Percentiles rank a stretch among this genome's conserved stretches.
These are phyloP conservation scores for Monosporozyma solicola DNA, from an alignment of 805 yeast species.

Conservation along the genomic window DNA sequence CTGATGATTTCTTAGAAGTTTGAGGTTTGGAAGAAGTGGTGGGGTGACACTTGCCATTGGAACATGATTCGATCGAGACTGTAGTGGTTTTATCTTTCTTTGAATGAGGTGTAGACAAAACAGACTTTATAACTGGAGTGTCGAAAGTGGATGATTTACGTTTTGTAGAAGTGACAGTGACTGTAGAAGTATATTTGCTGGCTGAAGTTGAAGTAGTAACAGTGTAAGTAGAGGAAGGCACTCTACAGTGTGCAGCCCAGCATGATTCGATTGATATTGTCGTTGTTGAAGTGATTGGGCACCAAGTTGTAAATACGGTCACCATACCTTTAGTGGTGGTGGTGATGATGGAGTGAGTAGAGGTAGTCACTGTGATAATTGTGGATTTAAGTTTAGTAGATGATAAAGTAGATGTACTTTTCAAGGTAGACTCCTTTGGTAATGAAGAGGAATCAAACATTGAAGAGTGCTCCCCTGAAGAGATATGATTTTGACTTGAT, in stretches of 20 bases:
- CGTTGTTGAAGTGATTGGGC: conserved; percentile 20
- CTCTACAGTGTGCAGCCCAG: conserved; percentile 1
- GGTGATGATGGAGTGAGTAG: conserved; percentile 2
- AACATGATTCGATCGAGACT: conserved; percentile 6
- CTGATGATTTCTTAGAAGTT: not conserved
- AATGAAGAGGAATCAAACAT: not conserved
- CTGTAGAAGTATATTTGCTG: not conserved
- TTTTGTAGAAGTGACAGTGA: not conserved
- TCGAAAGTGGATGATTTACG: not conserved
- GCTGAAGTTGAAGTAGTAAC: not conserved
- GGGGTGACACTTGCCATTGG: conserved; percentile 2
- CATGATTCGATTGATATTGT: conserved; percentile 6
- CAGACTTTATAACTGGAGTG: not conserved
- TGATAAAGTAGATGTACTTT: conserved; percentile 1
- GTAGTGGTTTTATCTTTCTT: not conserved
- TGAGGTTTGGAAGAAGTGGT: not conserved
- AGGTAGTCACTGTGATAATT: not conserved
- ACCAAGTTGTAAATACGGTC: conserved; percentile 34
- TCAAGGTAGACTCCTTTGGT: not conserved
- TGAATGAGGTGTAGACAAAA: not conserved
- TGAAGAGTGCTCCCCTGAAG: not conserved
- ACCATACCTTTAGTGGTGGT: conserved; percentile 5
- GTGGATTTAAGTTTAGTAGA: conserved; percentile 2
- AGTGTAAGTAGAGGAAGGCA: not conserved
- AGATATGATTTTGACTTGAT: not conserved